A percentile compares a stretch with the other conserved stretches of the same genome.
Conservation (phyloP, 164 flowering plant species). For the Magnolia officinalis region DNA sequence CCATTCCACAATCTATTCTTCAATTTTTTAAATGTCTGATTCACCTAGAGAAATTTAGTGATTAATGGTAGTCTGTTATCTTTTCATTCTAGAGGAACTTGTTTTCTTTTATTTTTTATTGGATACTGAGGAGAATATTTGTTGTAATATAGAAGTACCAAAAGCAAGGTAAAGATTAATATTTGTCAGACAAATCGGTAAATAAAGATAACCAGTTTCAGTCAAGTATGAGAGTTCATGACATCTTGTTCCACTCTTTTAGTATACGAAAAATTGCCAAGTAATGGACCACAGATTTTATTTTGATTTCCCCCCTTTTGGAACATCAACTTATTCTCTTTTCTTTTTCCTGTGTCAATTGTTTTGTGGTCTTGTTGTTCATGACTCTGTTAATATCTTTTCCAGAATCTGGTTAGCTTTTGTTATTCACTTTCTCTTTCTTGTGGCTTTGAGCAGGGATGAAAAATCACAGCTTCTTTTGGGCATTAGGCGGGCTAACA, state of each 20-base stretch:
- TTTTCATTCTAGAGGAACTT: neutral
- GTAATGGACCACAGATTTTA: neutral
- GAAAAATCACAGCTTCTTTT: conserved; percentile 90
- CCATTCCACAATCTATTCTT: neutral
- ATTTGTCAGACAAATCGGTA: neutral
- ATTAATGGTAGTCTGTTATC: neutral
- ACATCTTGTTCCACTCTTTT: neutral
- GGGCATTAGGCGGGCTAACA: conserved; percentile 88
- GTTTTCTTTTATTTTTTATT: too few species aligned
- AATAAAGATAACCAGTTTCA: neutral
- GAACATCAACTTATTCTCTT: neutral
- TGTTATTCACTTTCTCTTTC: neutral
- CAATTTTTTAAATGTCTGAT: neutral
- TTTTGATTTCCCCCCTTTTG: neutral
- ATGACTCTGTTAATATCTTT: neutral
- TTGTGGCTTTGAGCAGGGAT: conserved; percentile 48
- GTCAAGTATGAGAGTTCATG: neutral
- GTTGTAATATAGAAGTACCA: neutral
- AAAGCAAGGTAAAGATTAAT: neutral
- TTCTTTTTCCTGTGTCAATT: neutral
- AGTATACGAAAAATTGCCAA: neutral
- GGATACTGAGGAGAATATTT: too few species aligned
- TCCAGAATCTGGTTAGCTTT: neutral
- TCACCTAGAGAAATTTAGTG: neutral
- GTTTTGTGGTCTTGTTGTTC: neutral